These are phyloP conservation scores for Crithidia expoeki DNA, from an alignment of 208 protist species.

Conservation along the genomic window DNA sequence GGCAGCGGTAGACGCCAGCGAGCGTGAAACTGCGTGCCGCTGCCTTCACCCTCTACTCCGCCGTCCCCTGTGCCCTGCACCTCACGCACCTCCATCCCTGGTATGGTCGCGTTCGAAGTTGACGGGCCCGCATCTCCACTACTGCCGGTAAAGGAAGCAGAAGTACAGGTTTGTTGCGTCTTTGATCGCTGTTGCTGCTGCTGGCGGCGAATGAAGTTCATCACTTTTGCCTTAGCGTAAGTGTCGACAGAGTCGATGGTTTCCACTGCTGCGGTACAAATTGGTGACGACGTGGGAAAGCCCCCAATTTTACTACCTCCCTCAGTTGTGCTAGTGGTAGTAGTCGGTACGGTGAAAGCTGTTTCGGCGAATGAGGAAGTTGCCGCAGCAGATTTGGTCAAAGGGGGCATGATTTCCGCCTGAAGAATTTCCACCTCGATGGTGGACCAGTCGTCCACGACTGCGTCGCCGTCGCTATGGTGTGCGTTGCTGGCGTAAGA, in stretches of 20 bases:
- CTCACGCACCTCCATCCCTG: constrained; percentile 49
- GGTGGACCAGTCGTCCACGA: constrained; percentile 29
- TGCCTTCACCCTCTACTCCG: background rate
- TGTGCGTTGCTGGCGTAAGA: background rate
- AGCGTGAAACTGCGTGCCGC: constrained; percentile 56
- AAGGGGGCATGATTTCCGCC: constrained; percentile 3
- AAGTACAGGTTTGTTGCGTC: background rate
- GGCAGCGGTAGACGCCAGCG: constrained; percentile 74
- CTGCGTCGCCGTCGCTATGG: background rate
- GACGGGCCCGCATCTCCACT: background rate
- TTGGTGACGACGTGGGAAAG: background rate
- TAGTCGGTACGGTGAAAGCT: background rate
- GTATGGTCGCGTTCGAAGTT: background rate
- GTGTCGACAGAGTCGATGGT: constrained; percentile 57
- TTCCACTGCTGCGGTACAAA: constrained; percentile 33
- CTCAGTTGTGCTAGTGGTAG: background rate
- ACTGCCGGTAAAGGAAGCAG: background rate
- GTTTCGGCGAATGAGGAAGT: background rate
- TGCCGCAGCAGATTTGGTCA: background rate
- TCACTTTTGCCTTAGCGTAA: constrained; percentile 75
- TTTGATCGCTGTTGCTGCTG: constrained; percentile 7
- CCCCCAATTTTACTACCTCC: background rate
- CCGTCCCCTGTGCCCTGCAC: constrained; percentile 42
- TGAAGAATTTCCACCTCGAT: constrained; percentile 35
- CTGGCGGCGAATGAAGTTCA: constrained; percentile 60